Percentiles rank a stretch among this genome's conserved stretches.
These are phyloP conservation scores for Purpureocillium takamizusanense DNA, from an alignment of 2,329 filamentous ascomycete genomes.

Conservation along the genomic window DNA sequence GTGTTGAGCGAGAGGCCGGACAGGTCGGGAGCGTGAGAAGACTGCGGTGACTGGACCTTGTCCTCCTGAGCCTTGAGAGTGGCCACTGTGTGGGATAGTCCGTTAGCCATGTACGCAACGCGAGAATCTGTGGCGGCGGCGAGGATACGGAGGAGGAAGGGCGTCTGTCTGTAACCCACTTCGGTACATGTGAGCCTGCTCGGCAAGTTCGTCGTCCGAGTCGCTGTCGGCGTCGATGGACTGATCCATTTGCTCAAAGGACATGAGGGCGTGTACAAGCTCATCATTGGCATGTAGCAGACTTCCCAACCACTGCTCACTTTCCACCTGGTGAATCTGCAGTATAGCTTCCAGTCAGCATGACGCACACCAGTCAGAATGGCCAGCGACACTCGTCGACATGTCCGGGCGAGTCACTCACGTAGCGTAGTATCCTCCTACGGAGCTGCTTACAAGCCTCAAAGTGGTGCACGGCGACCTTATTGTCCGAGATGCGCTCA, in stretches of 20 bases:
- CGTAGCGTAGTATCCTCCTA: constrained; percentile 76
- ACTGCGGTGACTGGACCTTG: constrained; percentile 26
- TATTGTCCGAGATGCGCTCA: constrained; percentile 80
- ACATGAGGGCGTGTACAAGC: constrained; percentile 86
- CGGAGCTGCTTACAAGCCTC: constrained; percentile 80
- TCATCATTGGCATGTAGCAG: constrained; percentile 92
- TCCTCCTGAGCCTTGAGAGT: constrained; percentile 41
- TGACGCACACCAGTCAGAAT: not conserved
- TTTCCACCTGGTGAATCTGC: constrained; percentile 80
- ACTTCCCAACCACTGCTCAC: constrained; percentile 84
- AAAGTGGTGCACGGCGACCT: constrained; percentile 65
- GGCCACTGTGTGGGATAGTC: constrained; percentile 31
- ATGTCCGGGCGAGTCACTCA: too few relatives aligned
- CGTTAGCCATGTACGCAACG: too few relatives aligned
- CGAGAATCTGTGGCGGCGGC: constrained; percentile 3
- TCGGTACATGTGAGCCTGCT: constrained; percentile 56
- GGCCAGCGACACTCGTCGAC: too few relatives aligned
- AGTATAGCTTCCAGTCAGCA: constrained; percentile 2
- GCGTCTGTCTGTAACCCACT: constrained; percentile 31
- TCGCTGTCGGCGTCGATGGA: constrained; percentile 71
- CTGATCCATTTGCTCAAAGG: constrained; percentile 86
- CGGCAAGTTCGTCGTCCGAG: constrained; percentile 58
- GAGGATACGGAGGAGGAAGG: constrained; percentile 2
- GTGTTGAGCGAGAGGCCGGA: constrained; percentile 32
- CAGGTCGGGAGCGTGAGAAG: constrained; percentile 31